Evolutionary conservation across 768 basidiomycete species (phyloP).

Genomic region (Agaricus sinodeliciosus): DNA sequence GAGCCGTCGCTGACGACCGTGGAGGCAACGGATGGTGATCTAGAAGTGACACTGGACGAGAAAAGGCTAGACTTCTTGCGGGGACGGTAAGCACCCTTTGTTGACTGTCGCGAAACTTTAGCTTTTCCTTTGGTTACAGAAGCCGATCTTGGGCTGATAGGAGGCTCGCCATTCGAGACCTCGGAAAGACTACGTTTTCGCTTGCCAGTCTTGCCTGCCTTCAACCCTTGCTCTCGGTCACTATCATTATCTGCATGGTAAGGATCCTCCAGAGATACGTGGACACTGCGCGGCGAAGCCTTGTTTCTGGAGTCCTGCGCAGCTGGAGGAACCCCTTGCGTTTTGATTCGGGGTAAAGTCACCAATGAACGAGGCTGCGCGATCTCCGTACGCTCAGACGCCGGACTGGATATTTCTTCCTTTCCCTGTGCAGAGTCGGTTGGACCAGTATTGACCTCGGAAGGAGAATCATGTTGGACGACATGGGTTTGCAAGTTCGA

Average conservation of each 20-base stretch:
- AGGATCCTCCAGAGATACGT: conserved; percentile 6
- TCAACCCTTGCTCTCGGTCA: conserved; percentile 3
- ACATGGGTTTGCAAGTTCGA: too few relatives aligned
- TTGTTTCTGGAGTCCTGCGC: not conserved
- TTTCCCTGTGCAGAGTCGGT: not conserved
- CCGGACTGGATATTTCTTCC: not conserved
- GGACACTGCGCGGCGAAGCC: not conserved
- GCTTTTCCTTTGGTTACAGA: conserved; percentile 27
- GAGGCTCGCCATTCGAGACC: not conserved
- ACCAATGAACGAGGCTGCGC: not conserved
- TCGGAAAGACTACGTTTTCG: conserved; percentile 10
- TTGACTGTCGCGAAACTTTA: conserved; percentile 8
- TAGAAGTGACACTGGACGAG: conserved; percentile 21
- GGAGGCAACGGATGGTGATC: conserved; percentile 45
- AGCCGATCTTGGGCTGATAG: conserved; percentile 17
- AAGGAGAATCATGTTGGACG: not conserved
- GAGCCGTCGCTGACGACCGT: conserved; percentile 24
- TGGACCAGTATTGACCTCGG: not conserved
- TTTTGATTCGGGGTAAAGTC: not conserved
- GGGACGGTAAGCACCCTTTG: conserved; percentile 3
- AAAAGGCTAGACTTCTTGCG: conserved; percentile 4
- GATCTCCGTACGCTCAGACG: not conserved
- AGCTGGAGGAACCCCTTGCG: not conserved
- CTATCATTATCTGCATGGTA: conserved; percentile 9
- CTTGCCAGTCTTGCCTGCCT: not conserved